These are phyloP conservation scores for Hyaloperonospora brassicae DNA, from an alignment of 352 stramenopile species.

Conservation along the genomic window DNA sequence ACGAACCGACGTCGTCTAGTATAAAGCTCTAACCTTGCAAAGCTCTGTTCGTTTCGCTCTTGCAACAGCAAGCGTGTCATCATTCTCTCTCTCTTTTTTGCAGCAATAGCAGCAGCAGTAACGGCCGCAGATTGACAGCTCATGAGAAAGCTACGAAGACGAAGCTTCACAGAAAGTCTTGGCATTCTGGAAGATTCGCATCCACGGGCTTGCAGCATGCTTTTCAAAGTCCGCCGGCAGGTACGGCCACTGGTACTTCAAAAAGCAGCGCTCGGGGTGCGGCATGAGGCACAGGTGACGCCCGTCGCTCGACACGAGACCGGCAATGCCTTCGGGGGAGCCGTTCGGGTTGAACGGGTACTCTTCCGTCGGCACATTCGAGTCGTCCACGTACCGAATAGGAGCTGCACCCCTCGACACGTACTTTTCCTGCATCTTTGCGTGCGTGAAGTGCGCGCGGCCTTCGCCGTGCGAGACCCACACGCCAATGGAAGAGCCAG, in stretches of 20 bases:
- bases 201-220: conserved; percentile 88
- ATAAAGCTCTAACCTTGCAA: no score
- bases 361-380: conserved; percentile 87
- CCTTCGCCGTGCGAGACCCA: conserved; percentile 94
- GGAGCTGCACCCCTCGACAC: conserved; percentile 89
- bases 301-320: conserved; percentile 94
- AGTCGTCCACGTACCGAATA: conserved; percentile 96
- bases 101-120: no score
- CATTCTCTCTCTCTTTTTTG: no score
- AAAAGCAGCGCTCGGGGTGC: conserved; percentile 96
- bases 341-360: conserved; percentile 99
- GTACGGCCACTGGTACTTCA: conserved; percentile 97
- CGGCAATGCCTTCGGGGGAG: conserved; percentile 93
- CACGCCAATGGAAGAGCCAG: conserved; percentile 93
- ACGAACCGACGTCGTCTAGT: no score
- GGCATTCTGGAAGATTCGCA: conserved; percentile 98
- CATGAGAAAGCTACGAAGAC: no score
- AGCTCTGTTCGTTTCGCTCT: no score
- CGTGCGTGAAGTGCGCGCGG: conserved; percentile 93
- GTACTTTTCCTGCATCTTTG: conserved; percentile 83
- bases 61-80: no score
- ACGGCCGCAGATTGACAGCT: no score
- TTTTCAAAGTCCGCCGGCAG: conserved; percentile 81
- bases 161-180: conserved; percentile 90
- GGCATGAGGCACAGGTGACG: conserved; percentile 99